A percentile compares a stretch with the other conserved stretches of the same genome.
Evolutionary conservation across 208 protist species (phyloP).

Genomic region (Acanthamoeba culbertsoni): DNA sequence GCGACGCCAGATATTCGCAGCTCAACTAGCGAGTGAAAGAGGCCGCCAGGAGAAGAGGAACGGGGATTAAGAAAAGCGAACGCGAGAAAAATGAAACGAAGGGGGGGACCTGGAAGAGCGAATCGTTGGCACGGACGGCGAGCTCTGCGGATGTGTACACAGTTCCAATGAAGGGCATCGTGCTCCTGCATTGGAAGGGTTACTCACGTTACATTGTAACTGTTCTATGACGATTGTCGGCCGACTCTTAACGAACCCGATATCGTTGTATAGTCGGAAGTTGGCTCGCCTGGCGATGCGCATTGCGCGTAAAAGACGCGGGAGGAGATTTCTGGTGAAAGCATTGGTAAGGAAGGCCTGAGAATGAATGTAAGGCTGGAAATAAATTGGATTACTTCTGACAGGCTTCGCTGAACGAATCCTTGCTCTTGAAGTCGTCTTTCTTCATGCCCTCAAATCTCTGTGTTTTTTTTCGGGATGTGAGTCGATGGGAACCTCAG

Average conservation of each 20-base stretch:
- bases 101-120: not conserved
- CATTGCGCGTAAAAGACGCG: not conserved
- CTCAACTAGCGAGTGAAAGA: not conserved
- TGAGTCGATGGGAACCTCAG: no score
- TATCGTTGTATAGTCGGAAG: not conserved
- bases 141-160: slow-evolving; percentile 41
- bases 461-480: no score
- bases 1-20: not conserved
- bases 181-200: not conserved
- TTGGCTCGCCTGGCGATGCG: not conserved
- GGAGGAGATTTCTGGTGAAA: not conserved
- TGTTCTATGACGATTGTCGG: not conserved
- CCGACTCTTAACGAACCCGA: not conserved
- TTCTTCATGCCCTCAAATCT: not conserved
- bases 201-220: not conserved
- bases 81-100: not conserved
- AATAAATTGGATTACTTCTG: no score
- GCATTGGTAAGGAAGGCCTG: not conserved
- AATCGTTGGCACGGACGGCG: slow-evolving; percentile 39
- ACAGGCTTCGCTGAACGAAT: not conserved
- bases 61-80: no score
- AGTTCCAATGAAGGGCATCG: not conserved
- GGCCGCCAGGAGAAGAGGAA: not conserved
- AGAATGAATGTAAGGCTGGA: not conserved
- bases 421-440: not conserved